Evolutionary conservation across 768 basidiomycete species (phyloP), one percentile per base, ranked within the genome.

Genomic region (Coprinellus micaceus): DNA sequence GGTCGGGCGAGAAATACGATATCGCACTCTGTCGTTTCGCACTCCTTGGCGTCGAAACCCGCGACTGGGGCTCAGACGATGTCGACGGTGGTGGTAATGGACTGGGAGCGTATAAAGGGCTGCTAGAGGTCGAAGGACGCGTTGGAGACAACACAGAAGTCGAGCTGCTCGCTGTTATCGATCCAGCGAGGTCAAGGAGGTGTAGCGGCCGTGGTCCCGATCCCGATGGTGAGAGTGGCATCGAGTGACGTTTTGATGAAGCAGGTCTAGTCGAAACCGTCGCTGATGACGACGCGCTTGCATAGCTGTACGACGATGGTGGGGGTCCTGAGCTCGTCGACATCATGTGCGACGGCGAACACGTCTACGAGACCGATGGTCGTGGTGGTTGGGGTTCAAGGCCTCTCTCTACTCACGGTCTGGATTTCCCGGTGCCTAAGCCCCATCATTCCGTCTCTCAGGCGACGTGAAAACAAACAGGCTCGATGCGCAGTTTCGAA

Each of bases 21-120:
- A 85, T 84, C 1, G 82, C 80, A 12, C 82, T 81, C 61, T 81
- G 78, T 36, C 80, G 72, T 36, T 78, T 74, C 33, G 68, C 53
- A n/a, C 61, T 57, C 21, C 54, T 60, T 52, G 64, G 37, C 41
- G 54, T 25, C 54, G 40, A 19, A 50, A n/a, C 62, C 60, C 57
- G 63, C 61, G 33, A 58, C 30, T 41, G 56, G 54, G 44, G 64
- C 61, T 15, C 65, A 67, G 15, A 61, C 55, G 24, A 30, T 30
- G 15, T 17, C 1, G 24, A 11, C 13, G 26, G 25, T 28, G 29
- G 33, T 29, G 12, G 28, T 9, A 19, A 30, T 12, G 29, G 66
- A 55, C 7, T 60, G 41, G 26, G 64, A 58, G 30, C 57, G 30
- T 56, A 57, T 28, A 61, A 53, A n/a, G 67, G 46, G 49, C 56